Evolutionary conservation across 2,329 filamentous ascomycete species (phyloP).

Genomic region (Tricladium varicosporioides): DNA sequence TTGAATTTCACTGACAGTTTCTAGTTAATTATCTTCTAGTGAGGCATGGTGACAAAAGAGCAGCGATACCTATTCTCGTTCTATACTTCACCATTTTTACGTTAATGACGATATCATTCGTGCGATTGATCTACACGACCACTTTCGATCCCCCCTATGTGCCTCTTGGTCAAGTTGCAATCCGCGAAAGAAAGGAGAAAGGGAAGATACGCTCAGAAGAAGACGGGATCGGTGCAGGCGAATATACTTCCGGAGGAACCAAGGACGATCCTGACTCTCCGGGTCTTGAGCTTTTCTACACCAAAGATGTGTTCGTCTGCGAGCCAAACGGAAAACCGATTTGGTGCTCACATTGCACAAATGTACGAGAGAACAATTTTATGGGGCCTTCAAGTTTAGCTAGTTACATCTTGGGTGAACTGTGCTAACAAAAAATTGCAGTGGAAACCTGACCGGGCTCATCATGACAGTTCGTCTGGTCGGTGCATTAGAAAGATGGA

Average conservation of each 20-base stretch:
- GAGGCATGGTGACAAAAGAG: constrained; percentile 41
- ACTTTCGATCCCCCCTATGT: constrained; percentile 71
- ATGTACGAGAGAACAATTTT: constrained; percentile 60
- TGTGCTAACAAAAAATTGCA: neutral
- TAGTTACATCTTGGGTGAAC: too few species aligned
- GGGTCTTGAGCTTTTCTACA: constrained; percentile 75
- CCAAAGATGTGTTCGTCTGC: constrained; percentile 79
- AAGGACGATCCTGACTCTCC: constrained; percentile 53
- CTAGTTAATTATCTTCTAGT: constrained; percentile 71
- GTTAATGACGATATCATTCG: constrained; percentile 64
- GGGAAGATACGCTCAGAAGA: constrained; percentile 8
- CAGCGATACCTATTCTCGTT: constrained; percentile 68
- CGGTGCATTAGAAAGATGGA: constrained; percentile 91
- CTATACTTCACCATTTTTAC: constrained; percentile 72
- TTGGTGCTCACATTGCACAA: constrained; percentile 81
- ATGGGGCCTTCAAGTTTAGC: too few species aligned
- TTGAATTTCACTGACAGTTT: constrained; percentile 15
- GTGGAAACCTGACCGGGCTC: constrained; percentile 77
- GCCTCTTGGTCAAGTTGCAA: constrained; percentile 52
- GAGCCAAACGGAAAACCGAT: constrained; percentile 78
- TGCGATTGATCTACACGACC: constrained; percentile 68
- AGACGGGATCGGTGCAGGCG: constrained; percentile 22
- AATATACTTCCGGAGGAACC: constrained; percentile 20
- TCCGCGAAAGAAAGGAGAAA: constrained; percentile 26
- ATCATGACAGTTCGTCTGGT: constrained; percentile 85